Evolutionary conservation across 2,329 filamentous ascomycete species (phyloP), one percentile per base, ranked within the genome.

Genomic region (Pseudohalonectria lignicola): DNA sequence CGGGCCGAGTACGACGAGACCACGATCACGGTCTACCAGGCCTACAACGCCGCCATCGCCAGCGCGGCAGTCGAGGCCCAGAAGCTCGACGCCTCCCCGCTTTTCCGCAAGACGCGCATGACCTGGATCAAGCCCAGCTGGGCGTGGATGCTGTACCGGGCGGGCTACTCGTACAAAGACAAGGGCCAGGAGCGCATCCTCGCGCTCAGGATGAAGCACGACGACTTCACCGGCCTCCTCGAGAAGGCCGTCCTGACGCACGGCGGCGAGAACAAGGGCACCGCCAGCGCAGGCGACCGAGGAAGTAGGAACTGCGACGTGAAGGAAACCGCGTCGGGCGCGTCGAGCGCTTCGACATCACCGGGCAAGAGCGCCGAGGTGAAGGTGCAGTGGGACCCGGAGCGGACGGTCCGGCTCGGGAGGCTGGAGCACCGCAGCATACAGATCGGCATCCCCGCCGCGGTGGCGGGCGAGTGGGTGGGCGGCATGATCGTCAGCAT

Each of bases 101-200:
- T 62, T 6, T 79, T 78, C 55, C 60, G 54, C 12, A 57, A 59
- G n/a, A 54, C 54, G 2, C 66, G 75, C 37, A 79, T 77, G 74
- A 79, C 75, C 4, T 79, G 76, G 76, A 68, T 79, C 45, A 79
- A 79, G 48, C 74, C 74, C 0, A 71, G 66, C 41, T 80, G 74
- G 66, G 58, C 62, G 34, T 80, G 76, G 76, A 75, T 78, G 67
- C 68, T 77, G 54, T 79, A 80, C 50, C 72, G 76, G 34, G 62
- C 64, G 16, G 75, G 74, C 13, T 80, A 77, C 56, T 70, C 69
- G 1, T 65, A 61, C 52, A 79, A 79, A 47, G 71, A 75, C 42
- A 21, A 51, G 0, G 53, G 64, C 3, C 75, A 80, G 52, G 60
- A 64, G 25, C 66, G 64, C 34, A 71, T 79, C 19, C 61, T 81